phyloP scores from a whole-genome alignment of 2,329 filamentous ascomycete genomes.

The Ophiocordyceps camponoti-floridani region DNA sequence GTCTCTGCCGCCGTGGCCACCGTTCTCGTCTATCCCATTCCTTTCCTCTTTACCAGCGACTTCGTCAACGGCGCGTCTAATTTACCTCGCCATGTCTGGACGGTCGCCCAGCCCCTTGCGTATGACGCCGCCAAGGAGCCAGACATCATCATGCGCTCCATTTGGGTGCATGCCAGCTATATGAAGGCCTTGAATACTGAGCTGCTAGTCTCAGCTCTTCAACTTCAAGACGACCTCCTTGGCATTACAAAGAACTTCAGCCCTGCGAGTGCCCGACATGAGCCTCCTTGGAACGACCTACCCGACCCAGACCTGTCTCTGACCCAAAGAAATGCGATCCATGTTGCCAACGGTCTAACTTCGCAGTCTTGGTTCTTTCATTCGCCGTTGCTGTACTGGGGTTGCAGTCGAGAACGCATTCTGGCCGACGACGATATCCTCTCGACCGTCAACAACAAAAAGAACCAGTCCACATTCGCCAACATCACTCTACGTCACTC shows the following conservation, averaged over 20 bases:
- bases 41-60: slow-evolving; percentile 57
- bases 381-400: slow-evolving; percentile 71
- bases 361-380: slow-evolving; percentile 61
- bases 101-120: slow-evolving; percentile 46
- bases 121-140: slow-evolving; percentile 30
- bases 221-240: slow-evolving; percentile 52
- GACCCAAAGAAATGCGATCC: slow-evolving; percentile 32
- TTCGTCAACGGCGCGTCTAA: slow-evolving; percentile 54
- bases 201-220: slow-evolving; percentile 47
- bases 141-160: slow-evolving; percentile 66
- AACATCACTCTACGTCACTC: slow-evolving; percentile 62
- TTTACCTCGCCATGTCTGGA: slow-evolving; percentile 68
- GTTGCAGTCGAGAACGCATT: slow-evolving; percentile 42
- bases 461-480: slow-evolving; percentile 43
- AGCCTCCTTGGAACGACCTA: slow-evolving; percentile 11
- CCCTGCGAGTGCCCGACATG: slow-evolving; percentile 20
- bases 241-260: slow-evolving; percentile 39
- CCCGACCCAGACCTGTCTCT: slow-evolving; percentile 19
- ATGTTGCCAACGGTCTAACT: slow-evolving; percentile 40
- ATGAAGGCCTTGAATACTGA: slow-evolving; percentile 55
- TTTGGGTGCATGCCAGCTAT: slow-evolving; percentile 68
- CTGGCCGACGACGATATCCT: slow-evolving; percentile 44
- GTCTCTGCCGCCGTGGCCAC: slow-evolving; percentile 56
- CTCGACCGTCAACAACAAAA: slow-evolving; percentile 48
- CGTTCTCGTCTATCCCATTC: slow-evolving; percentile 54